Evolutionary conservation across 192 early-diverging fungal species (phyloP).

Genomic region (Mycoemilia scoparia): DNA sequence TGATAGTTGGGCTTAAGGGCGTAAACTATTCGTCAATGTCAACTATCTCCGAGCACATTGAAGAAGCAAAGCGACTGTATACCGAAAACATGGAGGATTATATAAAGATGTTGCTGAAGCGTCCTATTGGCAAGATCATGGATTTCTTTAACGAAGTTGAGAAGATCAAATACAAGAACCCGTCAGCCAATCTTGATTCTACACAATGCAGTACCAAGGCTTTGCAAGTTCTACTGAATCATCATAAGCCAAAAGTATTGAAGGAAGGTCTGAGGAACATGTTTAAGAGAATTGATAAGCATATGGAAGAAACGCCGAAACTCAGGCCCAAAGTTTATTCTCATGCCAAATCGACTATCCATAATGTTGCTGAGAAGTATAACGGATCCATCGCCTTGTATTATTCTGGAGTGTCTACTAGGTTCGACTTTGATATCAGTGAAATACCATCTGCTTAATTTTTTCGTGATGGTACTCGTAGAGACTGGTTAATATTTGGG

Average conservation of each 20-base stretch:
- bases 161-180: conserved; percentile 37
- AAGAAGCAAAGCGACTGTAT: conserved; percentile 59
- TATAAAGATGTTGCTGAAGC: conserved; percentile 67
- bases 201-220: conserved; percentile 52
- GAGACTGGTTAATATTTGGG: no score
- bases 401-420: no score
- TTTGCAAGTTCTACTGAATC: conserved; percentile 64
- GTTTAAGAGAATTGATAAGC: conserved; percentile 87
- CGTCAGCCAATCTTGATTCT: conserved; percentile 57
- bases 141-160: conserved; percentile 98
- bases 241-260: conserved; percentile 72
- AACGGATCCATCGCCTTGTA: no score
- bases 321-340: conserved; percentile 75
- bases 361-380: no score
- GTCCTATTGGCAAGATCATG: conserved; percentile 69
- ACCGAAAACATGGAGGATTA: conserved; percentile 78
- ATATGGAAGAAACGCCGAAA: conserved; percentile 69
- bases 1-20: conserved; percentile 58
- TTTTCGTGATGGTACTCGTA: no score
- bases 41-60: conserved; percentile 65
- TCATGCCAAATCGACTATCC: no score
- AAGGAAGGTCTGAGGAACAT: conserved; percentile 44
- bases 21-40: conserved; percentile 17
- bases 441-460: no score
- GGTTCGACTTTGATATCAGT: no score